Conservation (phyloP, 2,329 filamentous ascomycete genomes). For the Penicillium sumatraense region DNA sequence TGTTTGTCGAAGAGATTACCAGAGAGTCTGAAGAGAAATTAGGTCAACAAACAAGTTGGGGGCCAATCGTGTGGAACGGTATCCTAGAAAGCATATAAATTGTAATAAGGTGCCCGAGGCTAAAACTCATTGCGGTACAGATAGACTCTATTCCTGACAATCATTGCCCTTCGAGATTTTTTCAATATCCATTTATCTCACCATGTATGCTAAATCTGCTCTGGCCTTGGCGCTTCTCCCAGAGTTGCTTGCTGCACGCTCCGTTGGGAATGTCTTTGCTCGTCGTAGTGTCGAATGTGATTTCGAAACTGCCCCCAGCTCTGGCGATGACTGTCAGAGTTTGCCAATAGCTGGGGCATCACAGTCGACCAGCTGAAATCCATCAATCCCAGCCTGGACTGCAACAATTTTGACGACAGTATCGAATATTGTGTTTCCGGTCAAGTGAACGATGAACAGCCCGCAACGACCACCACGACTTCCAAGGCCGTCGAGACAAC, state of each 20-base stretch:
- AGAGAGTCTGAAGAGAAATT: too few species aligned
- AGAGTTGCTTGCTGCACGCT: slow-evolving; percentile 11
- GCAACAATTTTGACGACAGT: slow-evolving; percentile 20
- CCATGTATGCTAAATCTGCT: background rate
- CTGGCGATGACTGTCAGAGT: slow-evolving; percentile 33
- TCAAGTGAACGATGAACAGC: slow-evolving; percentile 5
- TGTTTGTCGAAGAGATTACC: too few species aligned
- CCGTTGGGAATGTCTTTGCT: slow-evolving; percentile 1
- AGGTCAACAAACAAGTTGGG: background rate
- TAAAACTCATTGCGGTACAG: too few species aligned
- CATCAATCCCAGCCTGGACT: slow-evolving; percentile 32
- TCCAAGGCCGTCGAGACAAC: slow-evolving; percentile 4
- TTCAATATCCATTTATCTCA: too few species aligned
- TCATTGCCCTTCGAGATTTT: too few species aligned
- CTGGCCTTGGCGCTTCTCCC: slow-evolving; percentile 8
- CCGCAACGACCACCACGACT: slow-evolving; percentile 5
- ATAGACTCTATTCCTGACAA: too few species aligned
- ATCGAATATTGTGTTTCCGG: slow-evolving; percentile 18
- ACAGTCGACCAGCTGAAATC: slow-evolving; percentile 23
- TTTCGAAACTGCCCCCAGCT: slow-evolving; percentile 11
- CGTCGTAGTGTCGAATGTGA: slow-evolving; percentile 10
- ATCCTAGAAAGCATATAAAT: background rate
- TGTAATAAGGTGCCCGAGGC: too few species aligned
- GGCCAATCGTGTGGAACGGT: slow-evolving; percentile 1
- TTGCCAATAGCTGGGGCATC: slow-evolving; percentile 29